Evolutionary conservation across 2,329 filamentous ascomycete species (phyloP).

Genomic region (Parastagonospora nodorum): DNA sequence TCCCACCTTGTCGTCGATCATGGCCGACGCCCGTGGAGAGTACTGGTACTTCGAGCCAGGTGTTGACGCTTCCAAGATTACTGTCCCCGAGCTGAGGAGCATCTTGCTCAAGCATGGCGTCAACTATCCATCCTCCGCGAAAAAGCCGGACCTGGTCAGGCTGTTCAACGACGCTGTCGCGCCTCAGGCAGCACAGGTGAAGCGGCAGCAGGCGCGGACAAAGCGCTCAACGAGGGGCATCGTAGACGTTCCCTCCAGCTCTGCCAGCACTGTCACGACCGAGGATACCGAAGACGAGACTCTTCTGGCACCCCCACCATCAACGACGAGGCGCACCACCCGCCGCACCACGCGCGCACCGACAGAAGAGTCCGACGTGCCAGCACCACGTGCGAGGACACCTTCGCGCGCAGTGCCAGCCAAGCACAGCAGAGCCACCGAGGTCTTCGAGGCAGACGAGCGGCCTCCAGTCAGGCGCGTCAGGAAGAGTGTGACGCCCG

Average conservation of each 20-base stretch:
- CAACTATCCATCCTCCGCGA: conserved; percentile 83
- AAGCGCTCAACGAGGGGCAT: conserved; percentile 90
- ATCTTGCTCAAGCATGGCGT: conserved; percentile 90
- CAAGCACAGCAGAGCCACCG: conserved; percentile 50
- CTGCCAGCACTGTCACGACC: conserved; percentile 61
- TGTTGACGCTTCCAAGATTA: conserved; percentile 84
- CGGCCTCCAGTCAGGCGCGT: conserved; percentile 43
- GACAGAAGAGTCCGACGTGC: conserved; percentile 42
- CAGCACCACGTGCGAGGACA: conserved; percentile 34
- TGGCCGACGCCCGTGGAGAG: conserved; percentile 43
- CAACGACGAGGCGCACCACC: conserved; percentile 29
- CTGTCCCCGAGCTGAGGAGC: conserved; percentile 84
- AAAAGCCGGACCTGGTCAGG: conserved; percentile 85
- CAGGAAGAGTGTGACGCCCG: conserved; percentile 46
- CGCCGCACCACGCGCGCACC: conserved; percentile 49
- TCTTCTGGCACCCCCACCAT: conserved; percentile 51
- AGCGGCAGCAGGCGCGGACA: conserved; percentile 75
- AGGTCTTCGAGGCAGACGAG: conserved; percentile 39
- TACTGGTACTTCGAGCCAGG: conserved; percentile 76
- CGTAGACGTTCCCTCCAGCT: conserved; percentile 66
- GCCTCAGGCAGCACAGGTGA: conserved; percentile 76
- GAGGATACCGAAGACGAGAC: conserved; percentile 60
- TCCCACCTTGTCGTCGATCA: conserved; percentile 4
- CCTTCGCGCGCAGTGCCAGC: conserved; percentile 47
- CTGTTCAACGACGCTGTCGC: conserved; percentile 81